Percentiles rank a stretch among this genome's conserved stretches.
Evolutionary conservation across 2,329 filamentous ascomycete species (phyloP).

Genomic region (Alternaria sp.): DNA sequence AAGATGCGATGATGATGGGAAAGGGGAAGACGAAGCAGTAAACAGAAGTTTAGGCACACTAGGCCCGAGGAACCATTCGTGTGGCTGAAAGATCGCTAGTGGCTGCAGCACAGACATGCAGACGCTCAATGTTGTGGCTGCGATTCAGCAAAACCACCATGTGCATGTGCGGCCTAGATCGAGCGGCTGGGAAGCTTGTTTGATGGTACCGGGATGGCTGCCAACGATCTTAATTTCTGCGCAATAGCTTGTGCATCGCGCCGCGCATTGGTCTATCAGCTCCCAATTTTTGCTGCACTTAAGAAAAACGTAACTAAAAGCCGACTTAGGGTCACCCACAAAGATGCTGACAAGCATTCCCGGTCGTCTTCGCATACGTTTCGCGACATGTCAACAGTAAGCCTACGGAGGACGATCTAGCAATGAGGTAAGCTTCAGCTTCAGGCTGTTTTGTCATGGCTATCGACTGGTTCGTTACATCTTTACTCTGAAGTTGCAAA

Average conservation of each 20-base stretch:
- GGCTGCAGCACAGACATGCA: conserved; percentile 1
- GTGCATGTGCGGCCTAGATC: conserved; percentile 20
- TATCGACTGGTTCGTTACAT: no score
- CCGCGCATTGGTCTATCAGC: not conserved
- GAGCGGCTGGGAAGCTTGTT: conserved; percentile 9
- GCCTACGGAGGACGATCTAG: not conserved
- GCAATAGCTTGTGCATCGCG: conserved; percentile 7
- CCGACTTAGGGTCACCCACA: not conserved
- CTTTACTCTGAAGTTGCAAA: no score
- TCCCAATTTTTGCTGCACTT: not conserved
- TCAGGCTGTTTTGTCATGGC: not conserved
- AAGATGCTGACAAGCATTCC: not conserved
- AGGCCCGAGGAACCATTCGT: conserved; percentile 20
- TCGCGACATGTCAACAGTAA: not conserved
- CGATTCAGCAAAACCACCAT: conserved; percentile 8
- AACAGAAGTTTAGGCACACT: conserved; percentile 14
- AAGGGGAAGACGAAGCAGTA: conserved; percentile 4
- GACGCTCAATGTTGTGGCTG: conserved; percentile 27
- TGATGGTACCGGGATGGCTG: conserved; percentile 12
- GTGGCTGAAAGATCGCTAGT: conserved; percentile 28
- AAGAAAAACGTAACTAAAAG: not conserved
- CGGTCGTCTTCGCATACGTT: not conserved
- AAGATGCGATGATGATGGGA: conserved; percentile 9
- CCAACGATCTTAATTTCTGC: conserved; percentile 3
- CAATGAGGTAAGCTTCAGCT: not conserved